Evolutionary conservation across 345 rosid genomes (phyloP), one percentile per base, ranked within the genome.

Genomic region (Melaleuca quinquenervia): DNA sequence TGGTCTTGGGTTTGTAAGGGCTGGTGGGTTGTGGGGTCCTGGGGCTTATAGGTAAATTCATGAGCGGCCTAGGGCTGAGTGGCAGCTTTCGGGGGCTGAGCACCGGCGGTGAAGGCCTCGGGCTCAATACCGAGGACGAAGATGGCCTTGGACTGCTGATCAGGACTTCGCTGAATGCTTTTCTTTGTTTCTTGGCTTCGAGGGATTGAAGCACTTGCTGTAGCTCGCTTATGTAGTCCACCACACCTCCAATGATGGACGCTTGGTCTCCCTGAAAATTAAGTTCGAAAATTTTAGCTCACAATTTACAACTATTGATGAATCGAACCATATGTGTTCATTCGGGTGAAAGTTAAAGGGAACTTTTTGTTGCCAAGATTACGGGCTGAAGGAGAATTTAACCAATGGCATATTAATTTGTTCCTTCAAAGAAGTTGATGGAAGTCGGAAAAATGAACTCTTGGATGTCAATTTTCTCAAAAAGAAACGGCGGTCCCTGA

Each of bases 161-260:
- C 55, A 94, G 86, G 24, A 98, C 98, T 87, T 98, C 99, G n/a
- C 90, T 94, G 76, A 91, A 95, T 45, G 91, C 95, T 89, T 96
- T 98, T 85, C 99, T 93, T 89, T 98, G 97, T 90, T 96, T 98
- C 90, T 96, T 98, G 87, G 98, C 94, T 84, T 96, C 98, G 1
- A 98, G 91, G 5, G 99, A 94, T 58, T 94, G 97, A 10, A 98
- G 95, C 85, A 98, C 86, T 91, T 98, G 99, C 82, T 96, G 98
- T 88, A 98, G 89, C 90, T 98, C 99, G 41, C 91, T 94, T 87
- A 98, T 95, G 92, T 96, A 98, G 86, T 98, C 98, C 85, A 96
- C 98, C 13, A 98, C 99, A 9, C 99, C 99, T 60, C 98, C 99
- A 51, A 98, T 98, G 52, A 96, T 96, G 27, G 99, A 98, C 86